Evolutionary conservation across 352 stramenopile genomes (phyloP).

Genomic region (Phytophthora pisi): DNA sequence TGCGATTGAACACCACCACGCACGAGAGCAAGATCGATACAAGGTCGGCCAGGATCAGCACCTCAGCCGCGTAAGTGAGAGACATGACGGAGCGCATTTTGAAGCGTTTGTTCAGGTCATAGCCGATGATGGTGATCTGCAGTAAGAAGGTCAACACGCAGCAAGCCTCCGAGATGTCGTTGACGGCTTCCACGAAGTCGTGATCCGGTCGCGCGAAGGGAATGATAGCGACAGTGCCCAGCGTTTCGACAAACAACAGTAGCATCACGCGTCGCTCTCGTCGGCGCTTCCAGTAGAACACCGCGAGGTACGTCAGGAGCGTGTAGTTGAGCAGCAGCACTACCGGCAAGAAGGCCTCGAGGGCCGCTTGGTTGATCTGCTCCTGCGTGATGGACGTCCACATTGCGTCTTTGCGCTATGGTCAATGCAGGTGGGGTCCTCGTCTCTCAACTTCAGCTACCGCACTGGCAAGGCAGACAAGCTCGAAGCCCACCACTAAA

Average conservation of each 20-base stretch:
- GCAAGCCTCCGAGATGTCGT: constrained; percentile 44
- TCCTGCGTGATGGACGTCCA: constrained; percentile 31
- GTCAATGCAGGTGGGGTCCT: neutral
- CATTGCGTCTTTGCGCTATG: constrained; percentile 3
- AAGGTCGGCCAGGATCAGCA: constrained; percentile 28
- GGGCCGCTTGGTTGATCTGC: constrained; percentile 21
- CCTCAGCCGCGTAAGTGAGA: constrained; percentile 34
- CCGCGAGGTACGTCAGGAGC: constrained; percentile 45
- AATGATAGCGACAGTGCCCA: constrained; percentile 31
- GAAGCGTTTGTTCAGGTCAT: constrained; percentile 39
- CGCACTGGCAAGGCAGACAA: neutral
- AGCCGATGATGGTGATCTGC: constrained; percentile 52
- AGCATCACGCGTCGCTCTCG: constrained; percentile 17
- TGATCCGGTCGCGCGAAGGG: constrained; percentile 33
- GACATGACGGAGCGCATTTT: constrained; percentile 42
- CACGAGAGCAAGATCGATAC: constrained; percentile 26
- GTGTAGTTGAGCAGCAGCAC: constrained; percentile 50
- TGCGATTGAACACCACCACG: constrained; percentile 3
- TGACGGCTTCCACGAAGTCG: constrained; percentile 28
- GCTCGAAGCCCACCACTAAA: neutral
- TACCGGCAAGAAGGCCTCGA: constrained; percentile 37
- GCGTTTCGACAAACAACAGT: constrained; percentile 29
- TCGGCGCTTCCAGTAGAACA: constrained; percentile 37
- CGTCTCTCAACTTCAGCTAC: neutral
- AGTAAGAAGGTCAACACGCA: constrained; percentile 46